Conservation (phyloP, 2,329 filamentous ascomycete species). For the Neofusicoccum sp. region DNA sequence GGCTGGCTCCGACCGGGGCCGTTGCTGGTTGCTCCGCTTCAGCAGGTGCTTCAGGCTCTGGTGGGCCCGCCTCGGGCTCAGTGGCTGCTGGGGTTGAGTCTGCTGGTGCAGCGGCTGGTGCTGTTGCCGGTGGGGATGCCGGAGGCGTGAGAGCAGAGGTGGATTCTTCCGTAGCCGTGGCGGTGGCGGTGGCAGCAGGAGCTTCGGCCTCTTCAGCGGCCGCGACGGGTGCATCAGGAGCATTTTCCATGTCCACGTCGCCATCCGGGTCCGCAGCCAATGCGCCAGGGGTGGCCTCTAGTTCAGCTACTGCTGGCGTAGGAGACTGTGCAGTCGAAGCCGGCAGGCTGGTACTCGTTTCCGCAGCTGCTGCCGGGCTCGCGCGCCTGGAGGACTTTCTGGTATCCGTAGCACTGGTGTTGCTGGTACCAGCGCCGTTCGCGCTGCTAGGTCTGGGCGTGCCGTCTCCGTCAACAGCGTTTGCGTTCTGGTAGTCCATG, state of each 20-base stretch:
- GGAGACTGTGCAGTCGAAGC: conserved; percentile 8
- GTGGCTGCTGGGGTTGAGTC: not conserved
- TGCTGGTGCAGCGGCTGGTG: not conserved
- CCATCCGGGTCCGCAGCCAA: conserved; percentile 10
- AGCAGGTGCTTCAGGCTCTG: not conserved
- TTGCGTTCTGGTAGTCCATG: conserved; percentile 62
- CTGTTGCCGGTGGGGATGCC: conserved; percentile 13
- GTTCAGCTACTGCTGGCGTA: not conserved
- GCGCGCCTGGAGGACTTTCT: conserved; percentile 32
- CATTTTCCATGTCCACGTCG: conserved; percentile 27
- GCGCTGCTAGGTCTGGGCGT: conserved; percentile 25
- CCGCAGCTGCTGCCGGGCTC: conserved; percentile 15
- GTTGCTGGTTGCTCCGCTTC: not conserved
- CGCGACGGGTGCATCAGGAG: conserved; percentile 6
- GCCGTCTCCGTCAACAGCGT: conserved; percentile 40
- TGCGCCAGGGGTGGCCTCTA: not conserved
- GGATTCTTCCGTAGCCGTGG: conserved; percentile 2
- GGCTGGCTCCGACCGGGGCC: not conserved
- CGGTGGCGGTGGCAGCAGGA: not conserved
- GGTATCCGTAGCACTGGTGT: conserved; percentile 31
- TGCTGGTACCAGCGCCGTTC: conserved; percentile 34
- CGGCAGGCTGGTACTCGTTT: not conserved
- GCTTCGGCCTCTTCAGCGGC: not conserved
- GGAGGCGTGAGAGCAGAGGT: conserved; percentile 18
- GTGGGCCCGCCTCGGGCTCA: not conserved